Evolutionary conservation across 1,284 basidiomycete genomes (phyloP), one percentile per base, ranked within the genome.

Genomic region (Schizophyllum amplum): DNA sequence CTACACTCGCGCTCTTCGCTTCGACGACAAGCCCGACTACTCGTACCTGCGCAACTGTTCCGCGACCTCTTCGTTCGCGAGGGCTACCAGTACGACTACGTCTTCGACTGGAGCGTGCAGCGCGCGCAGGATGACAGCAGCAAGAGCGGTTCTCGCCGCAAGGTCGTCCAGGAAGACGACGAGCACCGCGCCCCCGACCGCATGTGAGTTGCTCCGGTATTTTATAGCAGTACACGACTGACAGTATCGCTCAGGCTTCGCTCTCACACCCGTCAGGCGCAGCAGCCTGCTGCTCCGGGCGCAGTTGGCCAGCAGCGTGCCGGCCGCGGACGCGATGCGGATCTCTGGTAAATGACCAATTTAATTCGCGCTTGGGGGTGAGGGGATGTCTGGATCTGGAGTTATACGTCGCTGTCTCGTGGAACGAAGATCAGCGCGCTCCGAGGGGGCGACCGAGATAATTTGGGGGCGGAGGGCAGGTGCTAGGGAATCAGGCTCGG

Each of bases 11-110:
- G 94, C 94, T 53, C 87, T 98, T 60, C 91, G 94, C 66, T 98
- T 98, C 72, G 94, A 98, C 69, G 95, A 98, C 82, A 98, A 95
- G 78, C 94, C 94, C 22, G 95, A 98, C 75, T 98, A 98, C 74
- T 95, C 92, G 4, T 98, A 98, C 79, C 83, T 98, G 9, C 90
- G 95, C 77, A 98, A 98, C 84, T 98, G 61, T 98, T 98, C 92
- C 87, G 94, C 54, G 94, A 98, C 72, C 83, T 98, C 59, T 98
- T 98, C 64, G 92, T 97, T 57, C 90, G 95, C 55, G 94, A 98
- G 71, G 94, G 94, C 56, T 96, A 92, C 78, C 93, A 96, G 75
- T 98, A 98, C 72, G 94, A 98, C 71, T 98, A 98, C 68, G 91
- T 97, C 68, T 98, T 98, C 67, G 95, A 98, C 73, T 98, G 94